phyloP scores from a whole-genome alignment of 352 stramenopile species.

The Phytophthora idaei region DNA sequence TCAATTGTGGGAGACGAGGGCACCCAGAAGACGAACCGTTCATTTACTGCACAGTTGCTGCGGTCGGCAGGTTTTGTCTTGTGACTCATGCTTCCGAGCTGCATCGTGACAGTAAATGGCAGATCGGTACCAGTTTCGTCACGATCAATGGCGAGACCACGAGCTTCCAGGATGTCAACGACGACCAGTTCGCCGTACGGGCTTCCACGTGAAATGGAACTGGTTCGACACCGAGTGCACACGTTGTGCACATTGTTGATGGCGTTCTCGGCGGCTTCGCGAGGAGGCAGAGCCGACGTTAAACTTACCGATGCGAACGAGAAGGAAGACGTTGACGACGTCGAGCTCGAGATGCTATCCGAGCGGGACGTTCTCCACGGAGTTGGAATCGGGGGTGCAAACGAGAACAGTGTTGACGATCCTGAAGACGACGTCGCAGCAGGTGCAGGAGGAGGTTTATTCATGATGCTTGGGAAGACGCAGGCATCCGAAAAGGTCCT shows the following conservation, averaged over 20 bases:
- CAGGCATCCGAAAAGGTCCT: conserved; percentile 41
- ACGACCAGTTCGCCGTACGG: conserved; percentile 74
- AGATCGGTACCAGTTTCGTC: conserved; percentile 47
- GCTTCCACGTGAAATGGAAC: conserved; percentile 42
- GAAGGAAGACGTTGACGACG: conserved; percentile 18
- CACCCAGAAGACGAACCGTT: conserved; percentile 79
- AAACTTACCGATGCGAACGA: conserved; percentile 25
- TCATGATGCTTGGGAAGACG: conserved; percentile 27
- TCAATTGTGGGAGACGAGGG: conserved; percentile 53
- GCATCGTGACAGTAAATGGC: conserved; percentile 54
- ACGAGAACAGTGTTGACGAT: conserved; percentile 37
- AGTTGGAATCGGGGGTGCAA: conserved; percentile 53
- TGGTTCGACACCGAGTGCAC: conserved; percentile 30
- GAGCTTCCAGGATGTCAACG: conserved; percentile 64
- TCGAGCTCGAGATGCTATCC: conserved; percentile 18
- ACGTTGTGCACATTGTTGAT: conserved; percentile 66
- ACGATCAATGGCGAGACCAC: conserved; percentile 50
- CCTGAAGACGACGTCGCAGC: conserved; percentile 10
- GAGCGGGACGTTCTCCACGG: conserved; percentile 53
- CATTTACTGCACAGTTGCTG: conserved; percentile 45
- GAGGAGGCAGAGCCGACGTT: conserved; percentile 22
- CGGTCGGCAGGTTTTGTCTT: conserved; percentile 37
- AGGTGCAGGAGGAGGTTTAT: conserved; percentile 18
- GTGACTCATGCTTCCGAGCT: conserved; percentile 42
- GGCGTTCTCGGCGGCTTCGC: conserved; percentile 39